phyloP scores from a whole-genome alignment of 1,284 basidiomycete genomes.

The Heliocybe sulcata region DNA sequence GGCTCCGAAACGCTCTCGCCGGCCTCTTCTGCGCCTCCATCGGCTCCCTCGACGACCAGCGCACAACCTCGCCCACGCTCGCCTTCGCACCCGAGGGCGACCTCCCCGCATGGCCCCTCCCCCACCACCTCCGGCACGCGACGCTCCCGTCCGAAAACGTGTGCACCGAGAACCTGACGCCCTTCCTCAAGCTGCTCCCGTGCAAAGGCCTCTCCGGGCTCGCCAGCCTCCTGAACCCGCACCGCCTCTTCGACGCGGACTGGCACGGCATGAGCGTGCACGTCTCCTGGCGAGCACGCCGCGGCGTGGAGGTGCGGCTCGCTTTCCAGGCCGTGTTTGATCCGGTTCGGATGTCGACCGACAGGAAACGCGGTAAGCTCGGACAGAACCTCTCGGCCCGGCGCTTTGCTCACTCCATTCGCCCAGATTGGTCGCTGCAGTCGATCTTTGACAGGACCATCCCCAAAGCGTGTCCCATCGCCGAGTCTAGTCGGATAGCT shows the following conservation, averaged over 20 bases:
- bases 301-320: conserved; percentile 60
- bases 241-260: conserved; percentile 79
- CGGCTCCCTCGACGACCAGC: conserved; percentile 64
- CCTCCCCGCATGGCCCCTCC: conserved; percentile 42
- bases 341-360: conserved; percentile 52
- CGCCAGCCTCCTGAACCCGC: conserved; percentile 81
- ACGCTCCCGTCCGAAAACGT: conserved; percentile 78
- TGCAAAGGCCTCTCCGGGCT: conserved; percentile 91
- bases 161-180: conserved; percentile 96
- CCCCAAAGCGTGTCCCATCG: conserved; percentile 53
- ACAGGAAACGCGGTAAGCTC: conserved; percentile 50
- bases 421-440: conserved; percentile 72
- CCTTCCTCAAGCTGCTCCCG: conserved; percentile 90
- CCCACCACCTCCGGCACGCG: conserved; percentile 64
- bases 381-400: background rate
- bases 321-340: conserved; percentile 82
- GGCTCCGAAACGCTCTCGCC: conserved; percentile 82
- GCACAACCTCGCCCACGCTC: conserved; percentile 57
- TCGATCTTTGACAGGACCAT: conserved; percentile 68
- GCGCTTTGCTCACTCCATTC: background rate
- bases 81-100: conserved; percentile 54
- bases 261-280: conserved; percentile 86
- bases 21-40: conserved; percentile 94
- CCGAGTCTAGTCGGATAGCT: conserved; percentile 42
- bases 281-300: conserved; percentile 48